These are phyloP conservation scores for Pseudopyrenochaeta lycopersici DNA, from an alignment of 2,329 filamentous ascomycete species.

Conservation along the genomic window DNA sequence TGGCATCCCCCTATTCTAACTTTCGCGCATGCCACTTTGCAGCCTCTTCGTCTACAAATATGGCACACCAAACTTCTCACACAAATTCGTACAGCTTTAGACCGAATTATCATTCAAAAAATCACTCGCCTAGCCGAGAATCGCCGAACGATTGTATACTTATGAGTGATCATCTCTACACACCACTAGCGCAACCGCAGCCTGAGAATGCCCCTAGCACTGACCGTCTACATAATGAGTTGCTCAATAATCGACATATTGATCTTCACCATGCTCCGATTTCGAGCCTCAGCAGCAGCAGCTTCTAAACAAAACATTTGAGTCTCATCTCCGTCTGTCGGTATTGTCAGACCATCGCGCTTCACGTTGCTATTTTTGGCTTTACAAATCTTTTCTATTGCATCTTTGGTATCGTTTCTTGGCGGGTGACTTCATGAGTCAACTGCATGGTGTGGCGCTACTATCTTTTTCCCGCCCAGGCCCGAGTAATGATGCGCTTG, in stretches of 20 bases:
- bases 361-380: not conserved
- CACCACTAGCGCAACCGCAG: slow-evolving; percentile 31
- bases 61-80: slow-evolving; percentile 42
- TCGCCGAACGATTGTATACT: slow-evolving; percentile 42
- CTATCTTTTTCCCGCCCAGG: no score
- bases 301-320: slow-evolving; percentile 2
- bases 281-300: slow-evolving; percentile 25
- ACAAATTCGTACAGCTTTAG: slow-evolving; percentile 53
- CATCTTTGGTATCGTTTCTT: no score
- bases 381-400: not conserved
- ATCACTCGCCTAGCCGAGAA: slow-evolving; percentile 30
- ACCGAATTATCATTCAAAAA: slow-evolving; percentile 42
- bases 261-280: slow-evolving; percentile 20
- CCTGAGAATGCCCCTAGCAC: slow-evolving; percentile 11
- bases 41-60: slow-evolving; percentile 27
- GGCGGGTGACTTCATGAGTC: no score
- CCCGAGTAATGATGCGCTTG: no score
- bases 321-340: slow-evolving; percentile 5
- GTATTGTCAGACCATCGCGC: not conserved
- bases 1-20: slow-evolving; percentile 32
- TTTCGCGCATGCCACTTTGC: slow-evolving; percentile 23
- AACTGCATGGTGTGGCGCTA: no score
- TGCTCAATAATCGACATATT: slow-evolving; percentile 7
- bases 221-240: slow-evolving; percentile 8
- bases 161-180: slow-evolving; percentile 53